Evolutionary conservation across 441 rosid species (phyloP), one percentile per base, ranked within the genome.

Genomic region (Adansonia rubrostipa): DNA sequence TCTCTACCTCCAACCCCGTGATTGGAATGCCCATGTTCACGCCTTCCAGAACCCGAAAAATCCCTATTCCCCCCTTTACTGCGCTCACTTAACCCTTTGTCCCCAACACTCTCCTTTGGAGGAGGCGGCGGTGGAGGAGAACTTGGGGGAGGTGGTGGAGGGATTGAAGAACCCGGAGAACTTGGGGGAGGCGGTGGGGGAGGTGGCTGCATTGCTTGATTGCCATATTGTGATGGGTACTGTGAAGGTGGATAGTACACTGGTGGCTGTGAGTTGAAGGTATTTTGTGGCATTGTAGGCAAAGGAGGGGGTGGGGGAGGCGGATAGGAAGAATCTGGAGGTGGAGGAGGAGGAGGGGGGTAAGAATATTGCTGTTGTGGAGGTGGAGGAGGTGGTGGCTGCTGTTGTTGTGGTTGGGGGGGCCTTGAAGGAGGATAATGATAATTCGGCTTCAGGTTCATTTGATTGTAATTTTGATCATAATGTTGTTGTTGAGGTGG

Each of bases 41-140:
- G 90, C 81, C 90, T 87, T 54, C 72, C 85, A 72, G 82, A 9
- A 68, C 75, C 76, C n/a, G 81, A 71, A 56, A 80, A 63, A 56
- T 84, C 88, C 76, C 71, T 81, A 66, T 73, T 64, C 19, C 47
- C 81, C 15, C 76, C 83, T 77, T 83, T 87, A 63, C 83, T 85
- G 17, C 75, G 88, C 50, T 87, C 88, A 76, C 72, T 83, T 63
- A 78, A 19, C 48, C 81, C 80, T 58, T 84, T 83, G 62, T 86
- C 87, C 47, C 54, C 73, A 22, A 77, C 73, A 76, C 78, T 84
- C 45, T 90, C 94, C 82, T 86, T 88, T 5, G 90, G 88, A 11
- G 90, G 91, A 65, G 88, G 92, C 10, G 90, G 92, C 4, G 91
- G 92, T 11, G 99, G 97, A 1, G 98, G 97, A 62, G 96, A 90